Evolutionary conservation across 1,284 basidiomycete genomes (phyloP), one percentile per base, ranked within the genome.

Genomic region (Phellinidium pouzarii): DNA sequence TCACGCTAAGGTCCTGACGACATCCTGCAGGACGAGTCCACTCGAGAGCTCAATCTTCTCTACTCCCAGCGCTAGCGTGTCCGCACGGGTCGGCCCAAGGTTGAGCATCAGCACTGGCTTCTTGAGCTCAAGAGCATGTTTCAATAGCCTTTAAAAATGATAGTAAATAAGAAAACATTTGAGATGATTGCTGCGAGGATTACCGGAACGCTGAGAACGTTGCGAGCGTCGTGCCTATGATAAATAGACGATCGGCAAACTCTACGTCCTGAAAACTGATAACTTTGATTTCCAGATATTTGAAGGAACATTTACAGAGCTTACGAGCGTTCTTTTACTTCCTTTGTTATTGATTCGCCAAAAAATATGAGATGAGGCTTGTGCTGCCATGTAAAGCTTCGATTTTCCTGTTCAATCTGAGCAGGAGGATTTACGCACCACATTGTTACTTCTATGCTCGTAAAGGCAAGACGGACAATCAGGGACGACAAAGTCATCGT

Each of bases 141-240:
- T 91, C 47, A 94, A 72, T n/a, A 95, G 69, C 58, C 87, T 87
- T 44, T 19, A 22, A 9, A 40, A 3, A 40, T 19, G 23, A 50
- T 1, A 14, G 23, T 27, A 31, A 47, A 40, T 47, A 40, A 11
- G 51, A 9, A 9, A 25, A 27, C 22, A 25, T 14, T 23, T 45
- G 38, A 44, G 12, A 34, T 31, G 17, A 46, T 27, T 26, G 20
- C 20, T 5, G 23, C 19, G 31, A 40, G 65, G 40, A n/a, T n/a
- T 60, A 87, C 87, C 91, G 75, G 68, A 87, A 95, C 1, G 92
- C 91, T 6, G 90, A 93, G 67, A 89, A 95, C 0, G 94, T 96
- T 1, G 94, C 92, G 11, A 96, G 77, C 0, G 90, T 92, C 0
- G 91, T 93, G 27, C 94, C 93, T 36, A 95, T 69, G 42, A 94